A percentile compares a stretch with the other conserved stretches of the same genome.
Evolutionary conservation across 139 green algal species (phyloP).

Genomic region (Picochlorum sp.): DNA sequence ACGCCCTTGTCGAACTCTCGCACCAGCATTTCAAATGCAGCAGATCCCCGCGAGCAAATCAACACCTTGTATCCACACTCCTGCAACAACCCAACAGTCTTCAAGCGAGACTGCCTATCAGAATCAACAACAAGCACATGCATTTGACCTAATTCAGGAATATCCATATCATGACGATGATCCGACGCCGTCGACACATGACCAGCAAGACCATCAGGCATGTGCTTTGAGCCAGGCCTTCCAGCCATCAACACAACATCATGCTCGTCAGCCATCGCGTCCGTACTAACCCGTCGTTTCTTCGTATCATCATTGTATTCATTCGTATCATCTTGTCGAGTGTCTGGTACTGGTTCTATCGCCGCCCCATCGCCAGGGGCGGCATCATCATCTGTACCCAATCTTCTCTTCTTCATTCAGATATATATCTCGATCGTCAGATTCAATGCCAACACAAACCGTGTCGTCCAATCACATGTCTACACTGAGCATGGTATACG

Average conservation of each 20-base stretch:
- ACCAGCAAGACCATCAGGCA: no score
- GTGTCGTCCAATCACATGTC: no score
- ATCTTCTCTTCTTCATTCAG: neutral
- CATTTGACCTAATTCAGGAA: neutral
- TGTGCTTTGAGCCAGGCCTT: neutral
- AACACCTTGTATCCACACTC: neutral
- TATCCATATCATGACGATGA: neutral
- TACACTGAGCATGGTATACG: no score
- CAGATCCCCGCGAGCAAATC: neutral
- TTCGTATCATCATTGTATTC: no score
- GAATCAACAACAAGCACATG: constrained; percentile 22
- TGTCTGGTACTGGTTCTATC: neutral
- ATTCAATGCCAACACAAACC: neutral
- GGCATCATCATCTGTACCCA: neutral
- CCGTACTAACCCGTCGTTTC: no score
- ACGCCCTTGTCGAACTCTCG: constrained; percentile 13
- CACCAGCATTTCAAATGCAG: constrained; percentile 1
- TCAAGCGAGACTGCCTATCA: neutral
- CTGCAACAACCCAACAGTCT: constrained; percentile 14
- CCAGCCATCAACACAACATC: neutral
- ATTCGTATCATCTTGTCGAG: neutral
- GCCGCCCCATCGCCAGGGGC: neutral
- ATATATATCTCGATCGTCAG: neutral
- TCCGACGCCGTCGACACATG: no score
- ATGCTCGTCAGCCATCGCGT: neutral